These are phyloP conservation scores for Diplodia seriata DNA, from an alignment of 2,329 filamentous ascomycete species.

Conservation along the genomic window DNA sequence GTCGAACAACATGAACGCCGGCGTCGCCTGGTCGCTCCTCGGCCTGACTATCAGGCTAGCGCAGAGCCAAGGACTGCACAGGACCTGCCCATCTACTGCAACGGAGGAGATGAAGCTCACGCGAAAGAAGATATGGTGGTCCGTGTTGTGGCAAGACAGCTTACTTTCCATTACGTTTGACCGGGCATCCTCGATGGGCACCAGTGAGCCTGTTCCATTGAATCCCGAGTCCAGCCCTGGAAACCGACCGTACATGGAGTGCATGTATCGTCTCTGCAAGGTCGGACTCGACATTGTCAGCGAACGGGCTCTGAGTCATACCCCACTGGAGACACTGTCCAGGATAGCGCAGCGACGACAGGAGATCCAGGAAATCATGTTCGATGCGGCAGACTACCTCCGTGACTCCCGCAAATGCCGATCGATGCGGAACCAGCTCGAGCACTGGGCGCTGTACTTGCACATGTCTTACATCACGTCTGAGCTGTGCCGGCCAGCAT, in stretches of 20 bases:
- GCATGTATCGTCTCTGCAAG: constrained; percentile 62
- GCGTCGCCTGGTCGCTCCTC: constrained; percentile 66
- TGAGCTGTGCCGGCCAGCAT: constrained; percentile 66
- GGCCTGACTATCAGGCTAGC: constrained; percentile 67
- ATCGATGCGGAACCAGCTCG: constrained; percentile 61
- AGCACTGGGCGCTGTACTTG: constrained; percentile 66
- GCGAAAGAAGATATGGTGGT: constrained; percentile 60
- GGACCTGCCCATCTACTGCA: constrained; percentile 62
- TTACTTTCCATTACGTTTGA: constrained; percentile 70
- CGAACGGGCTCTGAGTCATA: constrained; percentile 58
- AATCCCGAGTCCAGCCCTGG: constrained; percentile 54
- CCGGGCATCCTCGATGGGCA: constrained; percentile 62
- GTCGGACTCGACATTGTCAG: constrained; percentile 67
- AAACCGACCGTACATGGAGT: constrained; percentile 63
- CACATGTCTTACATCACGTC: constrained; percentile 69
- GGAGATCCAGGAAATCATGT: constrained; percentile 63
- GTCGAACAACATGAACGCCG: constrained; percentile 69
- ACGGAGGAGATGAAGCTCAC: constrained; percentile 52
- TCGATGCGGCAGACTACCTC: constrained; percentile 64
- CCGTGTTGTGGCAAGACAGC: constrained; percentile 69
- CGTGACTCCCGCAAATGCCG: constrained; percentile 60
- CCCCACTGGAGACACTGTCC: constrained; percentile 60
- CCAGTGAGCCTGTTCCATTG: constrained; percentile 54
- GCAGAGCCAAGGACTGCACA: constrained; percentile 66
- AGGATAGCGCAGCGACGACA: constrained; percentile 64